A percentile compares a stretch with the other conserved stretches of the same genome.
These are phyloP conservation scores for Populus tomentosa DNA, from an alignment of 441 rosid species.

Conservation along the genomic window DNA sequence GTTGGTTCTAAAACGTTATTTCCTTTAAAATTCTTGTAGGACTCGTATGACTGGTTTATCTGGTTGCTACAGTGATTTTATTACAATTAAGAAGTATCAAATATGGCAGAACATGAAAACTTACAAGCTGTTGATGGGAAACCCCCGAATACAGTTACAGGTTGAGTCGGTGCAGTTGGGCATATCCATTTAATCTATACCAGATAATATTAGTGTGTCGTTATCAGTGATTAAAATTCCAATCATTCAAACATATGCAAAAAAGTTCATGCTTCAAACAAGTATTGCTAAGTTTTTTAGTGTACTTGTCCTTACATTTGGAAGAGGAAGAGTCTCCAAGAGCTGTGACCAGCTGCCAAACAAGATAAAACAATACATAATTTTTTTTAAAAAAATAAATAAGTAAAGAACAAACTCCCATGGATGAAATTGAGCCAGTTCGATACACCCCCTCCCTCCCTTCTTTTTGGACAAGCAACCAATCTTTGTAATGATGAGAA, in stretches of 20 bases:
- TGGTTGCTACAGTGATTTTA: neutral
- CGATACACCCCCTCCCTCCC: neutral
- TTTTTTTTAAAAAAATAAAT: neutral
- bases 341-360: slow-evolving; percentile 93
- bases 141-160: slow-evolving; percentile 76
- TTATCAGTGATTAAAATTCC: neutral
- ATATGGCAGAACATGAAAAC: slow-evolving; percentile 15
- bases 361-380: slow-evolving; percentile 22
- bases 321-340: slow-evolving; percentile 81
- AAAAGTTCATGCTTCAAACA: neutral
- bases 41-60: neutral
- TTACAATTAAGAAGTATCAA: neutral
- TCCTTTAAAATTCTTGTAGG: neutral
- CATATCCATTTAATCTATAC: slow-evolving; percentile 95
- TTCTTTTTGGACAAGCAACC: neutral
- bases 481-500: neutral
- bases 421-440: neutral
- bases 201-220: slow-evolving; percentile 2
- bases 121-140: slow-evolving; percentile 93
- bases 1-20: neutral
- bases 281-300: no score
- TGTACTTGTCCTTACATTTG: slow-evolving; percentile 50
- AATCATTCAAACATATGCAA: slow-evolving; percentile 10
- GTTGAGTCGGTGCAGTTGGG: slow-evolving; percentile 93
- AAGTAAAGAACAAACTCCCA: neutral